A percentile compares a stretch with the other conserved stretches of the same genome.
Conservation (phyloP, 768 basidiomycete species). For the Paxillus involutus region DNA sequence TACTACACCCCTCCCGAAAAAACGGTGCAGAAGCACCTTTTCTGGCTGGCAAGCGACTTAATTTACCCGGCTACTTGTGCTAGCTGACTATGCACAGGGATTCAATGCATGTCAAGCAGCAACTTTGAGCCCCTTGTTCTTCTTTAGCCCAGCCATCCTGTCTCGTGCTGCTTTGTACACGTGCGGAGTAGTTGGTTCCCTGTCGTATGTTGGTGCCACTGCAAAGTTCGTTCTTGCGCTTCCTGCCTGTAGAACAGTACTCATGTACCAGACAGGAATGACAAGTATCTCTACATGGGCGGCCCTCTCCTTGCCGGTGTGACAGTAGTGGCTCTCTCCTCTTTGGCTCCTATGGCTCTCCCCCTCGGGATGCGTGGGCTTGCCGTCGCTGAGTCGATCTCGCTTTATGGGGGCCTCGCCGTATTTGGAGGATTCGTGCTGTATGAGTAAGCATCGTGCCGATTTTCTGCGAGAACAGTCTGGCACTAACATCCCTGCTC, state of each 20-base stretch:
- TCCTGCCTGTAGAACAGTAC: background rate
- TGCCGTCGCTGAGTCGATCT: slow-evolving; percentile 73
- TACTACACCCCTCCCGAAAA: slow-evolving; percentile 79
- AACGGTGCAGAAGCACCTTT: slow-evolving; percentile 71
- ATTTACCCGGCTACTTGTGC: background rate
- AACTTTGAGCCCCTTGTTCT: slow-evolving; percentile 86
- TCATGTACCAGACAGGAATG: slow-evolving; percentile 44
- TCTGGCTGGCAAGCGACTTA: slow-evolving; percentile 64
- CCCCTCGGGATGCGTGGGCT: slow-evolving; percentile 79
- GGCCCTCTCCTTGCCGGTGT: slow-evolving; percentile 88
- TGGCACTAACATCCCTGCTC: slow-evolving; percentile 1
- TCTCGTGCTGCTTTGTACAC: slow-evolving; percentile 89
- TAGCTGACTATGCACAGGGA: slow-evolving; percentile 41
- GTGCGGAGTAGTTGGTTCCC: slow-evolving; percentile 78
- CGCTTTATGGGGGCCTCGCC: slow-evolving; percentile 85
- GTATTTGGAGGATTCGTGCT: slow-evolving; percentile 87
- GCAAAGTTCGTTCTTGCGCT: slow-evolving; percentile 52
- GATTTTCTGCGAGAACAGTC: background rate
- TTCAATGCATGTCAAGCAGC: slow-evolving; percentile 89
- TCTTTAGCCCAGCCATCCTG: slow-evolving; percentile 81
- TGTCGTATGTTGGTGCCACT: slow-evolving; percentile 87
- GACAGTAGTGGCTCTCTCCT: slow-evolving; percentile 82
- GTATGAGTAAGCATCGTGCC: slow-evolving; percentile 62
- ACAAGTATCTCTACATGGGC: slow-evolving; percentile 83
- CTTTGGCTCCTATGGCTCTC: slow-evolving; percentile 88